These are phyloP conservation scores for Rosellinia necatrix DNA, from an alignment of 2,329 filamentous ascomycete species.

Conservation along the genomic window DNA sequence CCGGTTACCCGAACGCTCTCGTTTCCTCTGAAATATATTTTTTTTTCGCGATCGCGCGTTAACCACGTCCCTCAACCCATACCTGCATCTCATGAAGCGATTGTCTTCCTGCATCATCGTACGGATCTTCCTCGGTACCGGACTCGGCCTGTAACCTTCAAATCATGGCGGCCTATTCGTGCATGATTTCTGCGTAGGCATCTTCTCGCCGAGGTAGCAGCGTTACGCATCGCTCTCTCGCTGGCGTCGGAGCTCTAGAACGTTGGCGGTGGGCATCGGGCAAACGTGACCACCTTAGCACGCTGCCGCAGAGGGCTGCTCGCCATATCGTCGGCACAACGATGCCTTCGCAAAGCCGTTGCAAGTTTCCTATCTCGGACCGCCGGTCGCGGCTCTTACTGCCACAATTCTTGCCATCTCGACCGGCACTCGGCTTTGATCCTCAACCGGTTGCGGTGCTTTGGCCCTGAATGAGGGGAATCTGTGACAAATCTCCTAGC, in stretches of 20 bases:
- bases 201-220: neutral
- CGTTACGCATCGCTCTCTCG: neutral
- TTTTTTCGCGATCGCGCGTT: neutral
- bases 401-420: neutral
- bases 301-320: neutral
- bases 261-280: neutral
- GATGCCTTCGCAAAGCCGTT: conserved; percentile 1
- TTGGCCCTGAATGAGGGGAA: neutral
- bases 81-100: neutral
- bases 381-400: neutral
- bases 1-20: neutral
- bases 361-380: neutral
- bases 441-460: neutral
- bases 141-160: neutral
- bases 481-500: conserved; percentile 12
- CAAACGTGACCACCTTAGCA: conserved; percentile 5
- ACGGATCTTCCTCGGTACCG: too few relatives aligned
- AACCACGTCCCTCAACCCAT: neutral
- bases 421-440: neutral
- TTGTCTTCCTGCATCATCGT: too few relatives aligned
- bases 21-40: neutral
- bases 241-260: neutral
- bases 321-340: neutral
- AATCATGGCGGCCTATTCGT: too few relatives aligned
- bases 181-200: too few relatives aligned